Evolutionary conservation across 345 rosid species (phyloP).

Genomic region (Eucalyptus tenuipes): DNA sequence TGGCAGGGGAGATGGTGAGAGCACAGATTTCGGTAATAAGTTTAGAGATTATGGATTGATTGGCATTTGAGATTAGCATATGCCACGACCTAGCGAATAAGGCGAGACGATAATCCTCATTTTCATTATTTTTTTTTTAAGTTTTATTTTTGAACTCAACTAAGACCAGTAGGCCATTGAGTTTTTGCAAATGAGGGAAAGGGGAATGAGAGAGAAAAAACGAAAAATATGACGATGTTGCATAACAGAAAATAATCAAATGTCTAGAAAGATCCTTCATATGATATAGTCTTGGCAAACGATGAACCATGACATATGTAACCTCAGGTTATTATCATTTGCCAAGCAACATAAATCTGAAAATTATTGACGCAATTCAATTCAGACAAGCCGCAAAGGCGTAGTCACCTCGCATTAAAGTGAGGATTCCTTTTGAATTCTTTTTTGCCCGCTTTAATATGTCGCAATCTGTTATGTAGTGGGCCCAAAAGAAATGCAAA

Average conservation of each 20-base stretch:
- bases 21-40: neutral
- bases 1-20: neutral
- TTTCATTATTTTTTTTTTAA: accelerated
- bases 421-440: neutral
- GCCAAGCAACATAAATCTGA: neutral
- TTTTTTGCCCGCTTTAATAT: neutral
- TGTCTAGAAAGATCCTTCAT: neutral
- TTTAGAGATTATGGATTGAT: neutral
- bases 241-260: neutral
- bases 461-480: neutral
- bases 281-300: neutral
- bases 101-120: accelerated
- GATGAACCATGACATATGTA: neutral
- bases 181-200: neutral
- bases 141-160: neutral
- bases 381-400: neutral
- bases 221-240: neutral
- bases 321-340: neutral
- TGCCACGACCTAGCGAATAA: accelerated
- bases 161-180: accelerated
- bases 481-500: neutral
- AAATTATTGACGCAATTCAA: neutral
- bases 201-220: neutral
- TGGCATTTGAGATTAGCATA: neutral
- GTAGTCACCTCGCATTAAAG: neutral